Percentiles rank a stretch among this genome's conserved stretches.
phyloP scores from a whole-genome alignment of 257 asterid species.

The Nicotiana otophora region DNA sequence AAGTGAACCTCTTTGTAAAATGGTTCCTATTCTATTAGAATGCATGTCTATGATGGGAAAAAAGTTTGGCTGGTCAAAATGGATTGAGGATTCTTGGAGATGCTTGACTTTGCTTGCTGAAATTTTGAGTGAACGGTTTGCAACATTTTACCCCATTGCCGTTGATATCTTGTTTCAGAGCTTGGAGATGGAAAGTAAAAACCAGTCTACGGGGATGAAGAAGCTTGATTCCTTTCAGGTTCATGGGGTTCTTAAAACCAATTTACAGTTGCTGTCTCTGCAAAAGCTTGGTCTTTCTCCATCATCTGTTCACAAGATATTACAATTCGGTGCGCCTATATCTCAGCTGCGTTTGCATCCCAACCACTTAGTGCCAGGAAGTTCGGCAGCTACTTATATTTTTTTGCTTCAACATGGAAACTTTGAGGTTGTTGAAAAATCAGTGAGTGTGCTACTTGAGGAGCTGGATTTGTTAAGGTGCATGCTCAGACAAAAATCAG shows the following conservation, averaged over 20 bases:
- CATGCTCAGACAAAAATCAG: slow-evolving; percentile 35
- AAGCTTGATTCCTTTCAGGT: slow-evolving; percentile 70
- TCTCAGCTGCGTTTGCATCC: slow-evolving; percentile 95
- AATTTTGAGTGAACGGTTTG: slow-evolving; percentile 78
- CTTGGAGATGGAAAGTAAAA: slow-evolving; percentile 45
- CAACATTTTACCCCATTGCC: slow-evolving; percentile 65
- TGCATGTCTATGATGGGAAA: slow-evolving; percentile 81
- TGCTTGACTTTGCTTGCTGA: slow-evolving; percentile 98
- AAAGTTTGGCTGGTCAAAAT: slow-evolving; percentile 91
- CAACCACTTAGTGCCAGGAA: slow-evolving; percentile 81
- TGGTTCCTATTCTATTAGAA: slow-evolving; percentile 74
- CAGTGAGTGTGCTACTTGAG: slow-evolving; percentile 56
- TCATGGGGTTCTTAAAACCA: slow-evolving; percentile 95
- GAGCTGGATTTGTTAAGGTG: slow-evolving; percentile 66
- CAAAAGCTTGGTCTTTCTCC: slow-evolving; percentile 89
- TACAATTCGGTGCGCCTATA: slow-evolving; percentile 63
- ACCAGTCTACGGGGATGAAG: slow-evolving; percentile 27
- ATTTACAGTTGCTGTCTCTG: slow-evolving; percentile 80
- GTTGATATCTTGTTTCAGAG: slow-evolving; percentile 85
- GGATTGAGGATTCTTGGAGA: slow-evolving; percentile 97
- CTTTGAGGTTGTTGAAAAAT: slow-evolving; percentile 59
- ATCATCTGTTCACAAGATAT: slow-evolving; percentile 62
- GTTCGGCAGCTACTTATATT: slow-evolving; percentile 84
- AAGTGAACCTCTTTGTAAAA: slow-evolving; percentile 73
- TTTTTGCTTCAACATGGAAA: slow-evolving; percentile 87